Base-by-base conservation (phyloP, 2,329 filamentous ascomycete species). In the Xylaria sp. region DNA sequence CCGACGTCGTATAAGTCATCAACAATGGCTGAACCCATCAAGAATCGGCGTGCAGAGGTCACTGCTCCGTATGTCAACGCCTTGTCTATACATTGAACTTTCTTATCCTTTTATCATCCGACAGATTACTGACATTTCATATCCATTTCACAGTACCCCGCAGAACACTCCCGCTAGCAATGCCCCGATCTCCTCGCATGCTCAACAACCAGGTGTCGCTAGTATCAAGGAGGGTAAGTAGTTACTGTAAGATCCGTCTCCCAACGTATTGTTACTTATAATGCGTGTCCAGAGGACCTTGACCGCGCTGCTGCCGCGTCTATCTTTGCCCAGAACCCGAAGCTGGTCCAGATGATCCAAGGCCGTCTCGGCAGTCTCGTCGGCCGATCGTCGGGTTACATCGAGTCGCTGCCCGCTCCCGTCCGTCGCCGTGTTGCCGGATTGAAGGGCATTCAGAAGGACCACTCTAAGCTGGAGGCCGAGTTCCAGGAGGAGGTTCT, bases 401-500 rank as follows among this genome's bases (percentile, higher is more conserved):
- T 99, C 74, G 94, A 99, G 82, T 96, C 91, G 20, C 88, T 99
- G 17, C 94, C 94, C 56, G 81, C 87, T 53, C 85, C 89, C 56
- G 92, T 99, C 68, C 92, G 92, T 74, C 91, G 90, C 72, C 92
- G 94, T 71, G 93, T 99, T 63, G 88, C 92, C 59, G 95, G 94
- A 65, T 83, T 99, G 60, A 97, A 97, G 81, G 95, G 93, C 65
- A 92, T 99, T 66, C 94, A 99, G 78, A 97, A 97, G 78, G 92
- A 97, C 69, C 94, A 99, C 79, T 91, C 93, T 58, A 97, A 97
- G 80, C 88, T 99, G 67, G 95, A 99, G 82, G 91, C 92, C 49
- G 89, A 97, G 77, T 97, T 99, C 77, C 95, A 99, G 75, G 92
- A 97, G 76, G 95, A 97, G 78, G 92, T 99, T 59, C 84, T 99